Evolutionary conservation across 2,329 filamentous ascomycete species (phyloP), one percentile per base, ranked within the genome.

Genomic region (Celoporthe dispersa): DNA sequence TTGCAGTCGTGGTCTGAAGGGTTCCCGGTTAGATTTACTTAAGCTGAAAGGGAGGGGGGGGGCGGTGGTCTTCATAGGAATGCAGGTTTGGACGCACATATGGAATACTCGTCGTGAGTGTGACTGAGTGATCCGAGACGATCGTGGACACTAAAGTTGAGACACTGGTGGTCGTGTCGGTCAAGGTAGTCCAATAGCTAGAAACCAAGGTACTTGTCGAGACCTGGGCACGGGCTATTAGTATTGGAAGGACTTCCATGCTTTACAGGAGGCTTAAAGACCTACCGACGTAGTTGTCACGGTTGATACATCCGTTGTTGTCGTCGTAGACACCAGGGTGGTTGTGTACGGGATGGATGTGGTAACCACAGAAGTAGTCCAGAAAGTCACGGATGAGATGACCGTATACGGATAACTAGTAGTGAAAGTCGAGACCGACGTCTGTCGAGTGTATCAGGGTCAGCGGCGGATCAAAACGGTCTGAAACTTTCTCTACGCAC

Each of bases 381-480:
- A 67, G 9, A 60, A 55, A 1, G 67, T 68, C 28, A 70, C 70
- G 3, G 70, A 37, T 2, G 60, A 62, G 1, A 62, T 68, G 9
- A 67, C 53, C 28, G 67, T 69, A 41, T 66, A 66, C 31, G 53
- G 60, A 28, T 62, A 62, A n/a, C 60, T 62, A 4, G 60, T 62
- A 22, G 60, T 62, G 60, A 39, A 41, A 3, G 60, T 62, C 44
- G 44, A 48, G 22, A 39, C 33, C 35, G 31, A 39, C 22, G 59
- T 39, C 37, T 39, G 59, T 41, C 35, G 19, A 37, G 31, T 41
- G 57, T 3, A n/a, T 39, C 22, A 35, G n/a, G 14, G 35, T 62
- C n/a, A 62, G 59, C 59, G 7, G 12, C n/a, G 59, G 9, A 14
- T 16, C 3, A 35, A 39, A 4, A 39, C 35, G 25, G 35, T 28